Evolutionary conservation across 331 rosid species (phyloP), one percentile per base, ranked within the genome.

Genomic region (Quercus phellos): DNA sequence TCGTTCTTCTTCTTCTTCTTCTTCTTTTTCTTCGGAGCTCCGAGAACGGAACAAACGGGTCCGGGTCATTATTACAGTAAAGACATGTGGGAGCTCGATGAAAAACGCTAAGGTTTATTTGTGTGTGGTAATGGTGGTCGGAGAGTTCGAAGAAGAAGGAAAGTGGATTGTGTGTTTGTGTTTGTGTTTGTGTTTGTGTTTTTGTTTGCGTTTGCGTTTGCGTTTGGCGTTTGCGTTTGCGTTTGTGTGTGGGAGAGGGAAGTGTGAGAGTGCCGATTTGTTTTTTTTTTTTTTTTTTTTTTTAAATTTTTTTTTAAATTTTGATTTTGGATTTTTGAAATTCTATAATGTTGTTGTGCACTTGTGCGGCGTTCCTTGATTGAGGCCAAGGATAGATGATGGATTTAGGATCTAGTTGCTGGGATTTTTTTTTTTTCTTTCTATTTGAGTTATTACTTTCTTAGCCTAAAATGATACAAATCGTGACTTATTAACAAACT

Each of bases 11-110:
- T 35, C 27, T 58, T 77, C 78, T 50, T 42, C 53, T 10, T 46
- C 14, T 46, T 46, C 53, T 46, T 75, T 42, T 19, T 72, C 74
- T 60, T 77, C 63, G 11, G 72, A 34, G n/a, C n/a, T 72, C 13
- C 55, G 58, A 74, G 73, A 70, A 53, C 50, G 70, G 19, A 30
- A 63, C 56, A 55, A 74, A 43, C 83, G 75, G 66, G 68, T 78
- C 32, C 55, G 74, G 81, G 90, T 89, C 89, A 84, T 85, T 74
- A 18, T 55, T 38, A 38, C 46, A 55, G 64, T 26, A 27, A 0
- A 11, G 56, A 74, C 78, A 73, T 73, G 67, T 10, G 43, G 30
- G 53, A 42, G 51, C 9, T 12, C 27, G 72, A 51, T 7, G 51
- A 10, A 16, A 4, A 56, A 51, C n/a, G 54, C 30, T 27, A 11